Evolutionary conservation across 345 rosid genomes (phyloP), one percentile per base, ranked within the genome.

Genomic region (Corymbia maculata): DNA sequence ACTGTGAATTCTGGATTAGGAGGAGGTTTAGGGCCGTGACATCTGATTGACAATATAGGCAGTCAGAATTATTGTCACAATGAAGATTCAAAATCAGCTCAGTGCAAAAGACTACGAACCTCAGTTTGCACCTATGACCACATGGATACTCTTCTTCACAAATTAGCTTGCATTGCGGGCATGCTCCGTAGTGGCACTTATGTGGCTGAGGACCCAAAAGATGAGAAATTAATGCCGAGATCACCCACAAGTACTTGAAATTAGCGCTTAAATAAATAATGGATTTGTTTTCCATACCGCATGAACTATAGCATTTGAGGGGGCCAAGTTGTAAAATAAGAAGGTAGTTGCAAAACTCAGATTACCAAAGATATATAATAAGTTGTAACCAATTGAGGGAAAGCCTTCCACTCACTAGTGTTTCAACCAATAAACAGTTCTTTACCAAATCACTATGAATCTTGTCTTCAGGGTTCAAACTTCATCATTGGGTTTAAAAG

Each of bases 111-210:
- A 85, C 28, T 68, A 64, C 90, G 85, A 93, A 97, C 99, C 96
- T 96, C 89, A 96, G 92, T 85, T 92, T 94, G 93, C 99, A 97
- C 88, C 89, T 93, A 91, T 97, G 98, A 55, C 98, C 98, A 91
- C 99, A 97, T 51, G 94, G 93, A 90, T 93, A 97, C 88, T 94
- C 98, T 94, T 94, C 99, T 89, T 93, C 97, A 92, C 99, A 97
- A 91, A 89, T 87, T 90, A 94, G 91, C 91, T 92, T 93, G 89
- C 99, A 97, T 45, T 91, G 92, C 52, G 99, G 99, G 88, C 99
- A 97, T 90, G 97, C 95, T 89, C 99, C 99, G 91, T 97, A 96
- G 90, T 97, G 99, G 89, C 99, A 97, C 93, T 92, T 95, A 90
- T 96, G 99, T 19, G 94, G 94, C 98, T 96, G 68, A 51, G 93